Evolutionary conservation across 1,284 basidiomycete species (phyloP).

Genomic region (Singerocomus inundabilis): DNA sequence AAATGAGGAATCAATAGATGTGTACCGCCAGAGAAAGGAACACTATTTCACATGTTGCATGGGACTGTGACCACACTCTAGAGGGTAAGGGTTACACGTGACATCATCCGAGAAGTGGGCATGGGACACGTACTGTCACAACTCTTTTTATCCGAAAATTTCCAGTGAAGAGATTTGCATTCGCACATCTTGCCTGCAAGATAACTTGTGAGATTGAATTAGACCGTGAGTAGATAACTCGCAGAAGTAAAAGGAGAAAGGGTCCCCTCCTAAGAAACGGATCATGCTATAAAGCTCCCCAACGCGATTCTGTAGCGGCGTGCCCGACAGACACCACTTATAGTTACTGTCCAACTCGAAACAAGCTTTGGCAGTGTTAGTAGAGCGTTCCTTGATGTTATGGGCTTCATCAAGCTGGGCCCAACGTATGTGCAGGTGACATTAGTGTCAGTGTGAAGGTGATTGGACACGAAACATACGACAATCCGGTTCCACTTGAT

Average conservation of each 20-base stretch:
- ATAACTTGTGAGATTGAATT: neutral
- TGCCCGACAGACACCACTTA: slow-evolving; percentile 98
- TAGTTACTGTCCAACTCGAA: slow-evolving; percentile 85
- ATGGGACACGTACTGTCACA: slow-evolving; percentile 69
- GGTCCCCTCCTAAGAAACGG: slow-evolving; percentile 88
- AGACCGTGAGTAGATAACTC: slow-evolving; percentile 34
- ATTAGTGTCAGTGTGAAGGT: neutral
- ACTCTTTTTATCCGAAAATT: slow-evolving; percentile 76
- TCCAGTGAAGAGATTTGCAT: slow-evolving; percentile 91
- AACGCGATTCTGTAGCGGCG: slow-evolving; percentile 94
- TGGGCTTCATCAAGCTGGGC: slow-evolving; percentile 92
- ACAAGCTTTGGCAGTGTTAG: slow-evolving; percentile 95
- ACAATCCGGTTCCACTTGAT: slow-evolving; percentile 86
- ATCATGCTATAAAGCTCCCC: slow-evolving; percentile 98
- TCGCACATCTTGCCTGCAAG: slow-evolving; percentile 72
- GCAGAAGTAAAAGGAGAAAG: slow-evolving; percentile 93
- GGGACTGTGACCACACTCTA: slow-evolving; percentile 88
- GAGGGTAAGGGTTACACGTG: neutral
- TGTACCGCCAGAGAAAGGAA: neutral
- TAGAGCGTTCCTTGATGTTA: slow-evolving; percentile 94
- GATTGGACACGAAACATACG: slow-evolving; percentile 37
- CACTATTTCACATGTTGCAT: slow-evolving; percentile 81
- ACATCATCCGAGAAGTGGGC: neutral
- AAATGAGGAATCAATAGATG: neutral
- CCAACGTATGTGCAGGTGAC: slow-evolving; percentile 8